Conservation (phyloP, 202 grass and related monocot species). For the Zoysia matrella region DNA sequence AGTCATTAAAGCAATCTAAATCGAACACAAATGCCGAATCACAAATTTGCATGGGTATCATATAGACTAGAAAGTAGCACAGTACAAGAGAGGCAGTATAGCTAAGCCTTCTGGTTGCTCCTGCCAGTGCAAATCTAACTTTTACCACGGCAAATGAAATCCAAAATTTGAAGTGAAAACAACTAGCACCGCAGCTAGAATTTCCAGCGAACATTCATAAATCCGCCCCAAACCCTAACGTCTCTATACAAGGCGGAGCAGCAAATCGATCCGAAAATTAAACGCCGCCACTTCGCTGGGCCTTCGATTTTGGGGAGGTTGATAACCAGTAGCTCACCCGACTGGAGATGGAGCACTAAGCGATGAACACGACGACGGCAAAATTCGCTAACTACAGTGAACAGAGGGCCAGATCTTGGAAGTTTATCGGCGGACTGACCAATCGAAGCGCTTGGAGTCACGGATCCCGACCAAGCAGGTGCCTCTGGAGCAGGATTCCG, state of each 20-base stretch:
- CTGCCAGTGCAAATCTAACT: not conserved
- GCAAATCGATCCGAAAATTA: not conserved
- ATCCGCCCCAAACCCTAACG: slow-evolving; percentile 41
- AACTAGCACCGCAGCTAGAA: not conserved
- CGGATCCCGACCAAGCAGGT: not conserved
- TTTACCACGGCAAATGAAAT: not conserved
- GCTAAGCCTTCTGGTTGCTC: not conserved
- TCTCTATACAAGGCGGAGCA: not conserved
- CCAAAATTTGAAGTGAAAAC: not conserved
- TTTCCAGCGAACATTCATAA: not conserved
- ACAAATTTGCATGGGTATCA: not conserved
- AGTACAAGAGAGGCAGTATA: not conserved
- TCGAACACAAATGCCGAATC: not conserved
- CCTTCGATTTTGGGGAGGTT: too few species aligned
- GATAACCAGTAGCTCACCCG: not conserved
- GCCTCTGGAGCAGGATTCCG: not conserved
- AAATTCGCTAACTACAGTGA: not conserved
- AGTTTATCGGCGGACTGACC: slow-evolving; percentile 9
- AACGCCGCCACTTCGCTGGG: not conserved
- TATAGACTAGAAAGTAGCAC: not conserved
- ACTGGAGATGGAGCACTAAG: slow-evolving; percentile 6
- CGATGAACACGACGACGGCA: not conserved
- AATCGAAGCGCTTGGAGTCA: not conserved
- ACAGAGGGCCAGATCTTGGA: slow-evolving; percentile 24
- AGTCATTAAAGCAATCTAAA: slow-evolving; percentile 34